These are phyloP conservation scores for Colletotrichum melonis DNA, from an alignment of 2,329 filamentous ascomycete genomes.

Conservation along the genomic window DNA sequence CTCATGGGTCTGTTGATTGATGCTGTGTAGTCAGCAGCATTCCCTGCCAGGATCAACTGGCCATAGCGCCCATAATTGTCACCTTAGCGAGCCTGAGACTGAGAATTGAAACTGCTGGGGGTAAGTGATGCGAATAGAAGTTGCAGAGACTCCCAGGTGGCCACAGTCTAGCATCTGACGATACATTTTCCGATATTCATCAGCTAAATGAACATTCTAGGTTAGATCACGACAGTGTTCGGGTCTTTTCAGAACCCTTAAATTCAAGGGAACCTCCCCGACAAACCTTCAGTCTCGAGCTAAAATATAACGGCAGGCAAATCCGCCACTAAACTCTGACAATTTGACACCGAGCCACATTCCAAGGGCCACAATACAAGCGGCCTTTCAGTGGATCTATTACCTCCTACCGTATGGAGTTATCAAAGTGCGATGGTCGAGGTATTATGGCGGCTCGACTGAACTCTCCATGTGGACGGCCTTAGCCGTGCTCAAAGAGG, in stretches of 20 bases:
- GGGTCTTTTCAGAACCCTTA: neutral
- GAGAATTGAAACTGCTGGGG: neutral
- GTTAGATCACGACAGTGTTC: no score
- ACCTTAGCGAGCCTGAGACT: neutral
- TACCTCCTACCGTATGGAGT: no score
- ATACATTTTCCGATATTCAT: neutral
- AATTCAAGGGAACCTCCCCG: neutral
- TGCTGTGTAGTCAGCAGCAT: slow-evolving; percentile 21
- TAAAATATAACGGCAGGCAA: neutral
- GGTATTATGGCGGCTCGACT: no score
- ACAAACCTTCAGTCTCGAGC: neutral
- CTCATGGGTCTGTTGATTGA: slow-evolving; percentile 9
- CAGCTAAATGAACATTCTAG: neutral
- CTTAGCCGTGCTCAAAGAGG: neutral
- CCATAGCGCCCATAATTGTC: neutral
- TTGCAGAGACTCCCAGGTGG: neutral
- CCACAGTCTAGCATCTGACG: neutral
- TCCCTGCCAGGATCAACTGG: neutral
- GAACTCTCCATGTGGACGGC: neutral
- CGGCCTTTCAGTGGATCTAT: neutral
- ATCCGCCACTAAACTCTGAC: no score
- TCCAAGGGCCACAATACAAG: neutral
- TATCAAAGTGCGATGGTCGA: no score
- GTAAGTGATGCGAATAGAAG: no score
- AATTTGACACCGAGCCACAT: neutral